These are phyloP conservation scores for Cicer arietinum DNA, from an alignment of 306 rosid genomes.

Conservation along the genomic window DNA sequence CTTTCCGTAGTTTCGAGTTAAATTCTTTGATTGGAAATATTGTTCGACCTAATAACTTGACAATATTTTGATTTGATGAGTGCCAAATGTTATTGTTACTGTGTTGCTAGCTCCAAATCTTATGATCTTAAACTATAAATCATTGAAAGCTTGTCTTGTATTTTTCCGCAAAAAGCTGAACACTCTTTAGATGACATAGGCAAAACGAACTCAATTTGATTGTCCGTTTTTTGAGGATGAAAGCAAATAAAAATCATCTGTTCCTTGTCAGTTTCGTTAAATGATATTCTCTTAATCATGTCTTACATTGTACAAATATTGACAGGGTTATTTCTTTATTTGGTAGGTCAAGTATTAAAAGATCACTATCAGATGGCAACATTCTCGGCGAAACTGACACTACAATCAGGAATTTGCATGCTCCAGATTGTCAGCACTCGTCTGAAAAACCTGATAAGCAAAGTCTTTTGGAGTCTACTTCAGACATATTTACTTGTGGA, in stretches of 20 bases:
- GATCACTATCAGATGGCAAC: constrained; percentile 91
- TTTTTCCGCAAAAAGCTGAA: too few relatives aligned
- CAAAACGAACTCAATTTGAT: constrained; percentile 6
- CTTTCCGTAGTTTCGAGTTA: background rate
- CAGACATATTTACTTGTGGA: constrained; percentile 58
- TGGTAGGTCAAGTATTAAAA: constrained; percentile 70
- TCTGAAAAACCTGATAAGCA: constrained; percentile 48
- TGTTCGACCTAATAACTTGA: constrained; percentile 18
- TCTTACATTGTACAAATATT: background rate
- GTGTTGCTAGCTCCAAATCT: constrained; percentile 4
- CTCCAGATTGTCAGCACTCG: constrained; percentile 47
- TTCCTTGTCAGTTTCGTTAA: constrained; percentile 16
- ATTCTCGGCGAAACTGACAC: constrained; percentile 62
- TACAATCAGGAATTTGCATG: constrained; percentile 48
- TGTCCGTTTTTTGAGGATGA: constrained; percentile 19
- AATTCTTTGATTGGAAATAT: constrained; percentile 37
- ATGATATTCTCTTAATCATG: constrained; percentile 28
- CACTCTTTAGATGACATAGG: background rate
- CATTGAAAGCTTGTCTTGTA: too few relatives aligned
- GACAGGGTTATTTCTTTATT: constrained; percentile 37
- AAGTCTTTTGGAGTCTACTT: constrained; percentile 61
- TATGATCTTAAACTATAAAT: background rate
- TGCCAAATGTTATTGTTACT: background rate
- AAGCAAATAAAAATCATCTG: constrained; percentile 23
- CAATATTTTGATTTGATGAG: constrained; percentile 37